These are phyloP conservation scores for Scheffersomyces illinoinensis DNA, from an alignment of 1,139 yeast species.

Conservation along the genomic window DNA sequence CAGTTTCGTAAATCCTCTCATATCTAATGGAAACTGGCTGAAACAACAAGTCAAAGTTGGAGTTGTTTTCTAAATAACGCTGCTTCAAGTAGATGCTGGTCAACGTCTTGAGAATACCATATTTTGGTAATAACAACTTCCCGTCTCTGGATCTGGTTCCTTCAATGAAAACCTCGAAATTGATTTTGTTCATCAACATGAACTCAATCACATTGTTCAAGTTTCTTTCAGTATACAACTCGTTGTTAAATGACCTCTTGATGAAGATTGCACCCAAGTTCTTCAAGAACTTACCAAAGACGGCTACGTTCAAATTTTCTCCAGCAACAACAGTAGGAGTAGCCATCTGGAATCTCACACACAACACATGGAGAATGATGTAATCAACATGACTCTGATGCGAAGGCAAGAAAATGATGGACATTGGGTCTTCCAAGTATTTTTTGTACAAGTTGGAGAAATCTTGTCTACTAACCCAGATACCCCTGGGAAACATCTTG, in stretches of 20 bases:
- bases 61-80: slow-evolving; percentile 43
- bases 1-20: slow-evolving; percentile 68
- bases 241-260: slow-evolving; percentile 47
- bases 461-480: slow-evolving; percentile 42
- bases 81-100: slow-evolving; percentile 48
- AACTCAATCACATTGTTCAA: slow-evolving; percentile 58
- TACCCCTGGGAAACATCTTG: slow-evolving; percentile 47
- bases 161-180: slow-evolving; percentile 65
- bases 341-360: slow-evolving; percentile 58
- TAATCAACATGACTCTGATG: slow-evolving; percentile 71
- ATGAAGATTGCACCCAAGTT: slow-evolving; percentile 50
- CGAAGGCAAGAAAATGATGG: slow-evolving; percentile 46
- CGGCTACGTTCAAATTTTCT: slow-evolving; percentile 64
- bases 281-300: slow-evolving; percentile 51
- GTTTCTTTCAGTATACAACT: slow-evolving; percentile 58
- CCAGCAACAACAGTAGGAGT: slow-evolving; percentile 68
- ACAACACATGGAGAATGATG: slow-evolving; percentile 58
- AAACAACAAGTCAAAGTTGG: slow-evolving; percentile 43
- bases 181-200: slow-evolving; percentile 49
- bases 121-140: slow-evolving; percentile 62
- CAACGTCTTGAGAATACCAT: slow-evolving; percentile 58
- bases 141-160: slow-evolving; percentile 72
- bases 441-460: slow-evolving; percentile 29
- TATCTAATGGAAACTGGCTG: slow-evolving; percentile 65
- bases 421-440: slow-evolving; percentile 44